Percentiles rank a stretch among this genome's conserved stretches.
These are phyloP conservation scores for Cryphonectria radicalis DNA, from an alignment of 2,329 filamentous ascomycete genomes.

Conservation along the genomic window DNA sequence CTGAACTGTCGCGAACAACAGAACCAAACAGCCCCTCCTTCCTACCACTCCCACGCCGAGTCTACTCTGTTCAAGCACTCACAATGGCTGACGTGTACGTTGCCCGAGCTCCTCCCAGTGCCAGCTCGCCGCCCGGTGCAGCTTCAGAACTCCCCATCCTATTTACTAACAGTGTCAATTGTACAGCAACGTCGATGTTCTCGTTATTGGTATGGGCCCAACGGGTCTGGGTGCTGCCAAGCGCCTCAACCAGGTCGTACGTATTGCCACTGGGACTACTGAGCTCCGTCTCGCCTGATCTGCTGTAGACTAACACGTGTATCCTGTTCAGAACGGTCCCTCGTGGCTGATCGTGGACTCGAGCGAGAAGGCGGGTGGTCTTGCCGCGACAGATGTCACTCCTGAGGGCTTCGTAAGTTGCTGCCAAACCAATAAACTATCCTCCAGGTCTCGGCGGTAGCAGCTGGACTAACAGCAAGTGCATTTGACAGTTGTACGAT, in stretches of 20 bases:
- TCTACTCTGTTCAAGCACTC: constrained; percentile 20
- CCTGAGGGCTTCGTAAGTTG: constrained; percentile 90
- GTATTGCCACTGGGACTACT: constrained; percentile 43
- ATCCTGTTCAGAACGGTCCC: constrained; percentile 70
- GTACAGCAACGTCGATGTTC: constrained; percentile 86
- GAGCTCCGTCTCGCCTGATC: constrained; percentile 28
- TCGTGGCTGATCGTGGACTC: constrained; percentile 97
- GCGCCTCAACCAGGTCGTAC: constrained; percentile 93
- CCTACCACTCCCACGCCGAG: constrained; percentile 16
- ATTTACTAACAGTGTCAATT: constrained; percentile 1
- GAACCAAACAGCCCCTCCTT: constrained; percentile 20
- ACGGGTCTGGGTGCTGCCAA: constrained; percentile 98
- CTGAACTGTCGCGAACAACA: constrained; percentile 22
- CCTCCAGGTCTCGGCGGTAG: not conserved
- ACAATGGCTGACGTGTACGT: constrained; percentile 39
- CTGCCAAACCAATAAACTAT: not conserved
- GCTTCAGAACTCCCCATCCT: not conserved
- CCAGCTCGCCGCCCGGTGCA: constrained; percentile 5
- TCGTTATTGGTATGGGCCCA: constrained; percentile 96
- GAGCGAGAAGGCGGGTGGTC: constrained; percentile 88
- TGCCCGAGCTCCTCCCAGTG: constrained; percentile 1
- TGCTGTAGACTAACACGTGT: constrained; percentile 34
- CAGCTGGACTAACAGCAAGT: not conserved
- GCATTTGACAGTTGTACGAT: constrained; percentile 80
- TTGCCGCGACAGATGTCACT: constrained; percentile 93